Base-by-base conservation (phyloP, 768 basidiomycete species). In the Suillus ampliporus region DNA sequence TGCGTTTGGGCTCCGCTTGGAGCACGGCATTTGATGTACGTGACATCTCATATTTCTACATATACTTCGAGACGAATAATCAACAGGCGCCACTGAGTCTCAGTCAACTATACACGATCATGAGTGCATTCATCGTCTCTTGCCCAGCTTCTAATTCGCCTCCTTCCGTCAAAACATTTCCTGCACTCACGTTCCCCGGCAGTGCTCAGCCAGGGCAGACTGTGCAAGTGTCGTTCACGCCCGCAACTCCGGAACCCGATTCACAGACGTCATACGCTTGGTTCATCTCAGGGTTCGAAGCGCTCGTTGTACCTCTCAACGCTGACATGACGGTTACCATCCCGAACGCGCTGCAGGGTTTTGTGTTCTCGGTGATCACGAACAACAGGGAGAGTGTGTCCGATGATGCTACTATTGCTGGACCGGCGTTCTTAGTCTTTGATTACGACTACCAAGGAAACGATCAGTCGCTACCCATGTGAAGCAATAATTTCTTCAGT, bases 1-100 rank as follows among this genome's bases (percentile, higher is more conserved):
- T 85, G 44, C 74, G 77, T 63, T 77, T 82, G 57, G 72, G 73
- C 23, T 78, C 81, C 41, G 79, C 85, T 1, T 90, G 88, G 88
- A 84, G 82, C 57, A 80, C 82, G 4, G 76, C 87, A 8, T 86
- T 87, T 69, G 87, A 89, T 71, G 86, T 83, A 63, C n/a, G 68
- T 62, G 62, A 63, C 53, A n/a, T 51, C 40, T 48, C 26, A 23
- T 58, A 62, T 72, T 64, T 73, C 69, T 60, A 70, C 61, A 61
- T 74, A 70, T 72, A 76, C 71, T 14, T 71, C 76, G 52, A 72
- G 43, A 60, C 69, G 4, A 19, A 26, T 17, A 6, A 57, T 64
- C 28, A 38, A 31, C 38, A 82, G 81, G 80, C 78, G 1, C 77
- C 82, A 5, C 74, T 85, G 26, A 68, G 73, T 8, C 71, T 76